Evolutionary conservation across 2,329 filamentous ascomycete genomes (phyloP), one percentile per base, ranked within the genome.

Genomic region (Diatrype stigma): DNA sequence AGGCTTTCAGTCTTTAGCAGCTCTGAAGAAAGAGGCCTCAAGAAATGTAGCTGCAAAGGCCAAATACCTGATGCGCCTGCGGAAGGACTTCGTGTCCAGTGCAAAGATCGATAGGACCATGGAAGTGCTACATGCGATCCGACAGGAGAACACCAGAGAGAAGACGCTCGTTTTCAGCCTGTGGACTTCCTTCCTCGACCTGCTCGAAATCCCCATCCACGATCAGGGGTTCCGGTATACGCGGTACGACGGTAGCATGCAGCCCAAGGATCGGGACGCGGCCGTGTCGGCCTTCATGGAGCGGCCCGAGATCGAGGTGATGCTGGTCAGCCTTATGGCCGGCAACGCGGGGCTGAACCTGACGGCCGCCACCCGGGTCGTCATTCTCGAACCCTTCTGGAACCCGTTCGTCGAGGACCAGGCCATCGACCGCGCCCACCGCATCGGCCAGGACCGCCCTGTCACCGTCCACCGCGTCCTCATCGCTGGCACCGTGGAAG

Each of bases 341-440:
- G 87, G 87, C 11, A 91, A 90, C 61, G 79, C 87, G 1, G 87
- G 87, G 2, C 73, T 91, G 40, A 91, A 91, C 60, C 75, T 91
- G 16, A 83, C 83, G 45, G 80, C 81, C 42, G 87, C 87, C 1
- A 85, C 80, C 1, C 83, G 87, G 55, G 86, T 90, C 53, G 86
- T 90, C 61, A 82, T 90, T 50, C 77, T 90, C 37, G 87, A 90
- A 63, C 87, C 87, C 0, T 90, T 89, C 70, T 90, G 86, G 85
- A 90, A 90, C 53, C 87, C 87, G 0, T 89, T 82, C 61, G 81
- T 90, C 38, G 87, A 90, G 65, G 85, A 89, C 59, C 87, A 90
- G 67, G 87, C 87, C 6, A 83, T 90, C 53, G 87, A 89, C 65
- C 84, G 87, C 22, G 86, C 86, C n/a, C 84, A 90, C 65, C 82